phyloP scores from a whole-genome alignment of 2,329 filamentous ascomycete genomes.

The Alternaria novae-zelandiae region DNA sequence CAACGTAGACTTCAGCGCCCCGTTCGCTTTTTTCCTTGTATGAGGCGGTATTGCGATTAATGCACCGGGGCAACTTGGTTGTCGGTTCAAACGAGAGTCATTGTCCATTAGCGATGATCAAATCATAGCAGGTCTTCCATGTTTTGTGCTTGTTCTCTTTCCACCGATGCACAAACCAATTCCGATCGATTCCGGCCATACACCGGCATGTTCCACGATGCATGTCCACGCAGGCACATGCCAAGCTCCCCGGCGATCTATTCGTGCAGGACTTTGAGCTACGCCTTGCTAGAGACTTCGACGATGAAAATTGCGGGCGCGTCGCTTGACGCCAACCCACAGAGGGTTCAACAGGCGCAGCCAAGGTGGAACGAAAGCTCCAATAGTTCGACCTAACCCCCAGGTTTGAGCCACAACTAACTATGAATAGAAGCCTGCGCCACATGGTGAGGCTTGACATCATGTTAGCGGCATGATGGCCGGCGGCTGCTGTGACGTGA shows the following conservation, averaged over 20 bases:
- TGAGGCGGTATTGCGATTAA: too few species aligned
- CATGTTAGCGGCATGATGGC: neutral
- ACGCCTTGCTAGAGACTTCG: neutral
- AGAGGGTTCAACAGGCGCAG: neutral
- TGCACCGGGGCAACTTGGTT: neutral
- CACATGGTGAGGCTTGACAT: constrained; percentile 10
- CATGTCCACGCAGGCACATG: neutral
- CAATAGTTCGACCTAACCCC: neutral
- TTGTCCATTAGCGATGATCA: neutral
- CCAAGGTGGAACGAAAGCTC: neutral
- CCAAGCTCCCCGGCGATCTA: constrained; percentile 1
- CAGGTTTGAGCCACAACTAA: constrained; percentile 6
- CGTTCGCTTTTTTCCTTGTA: too few species aligned
- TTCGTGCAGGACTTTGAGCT: neutral
- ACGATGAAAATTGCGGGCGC: neutral
- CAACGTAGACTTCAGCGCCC: too few species aligned
- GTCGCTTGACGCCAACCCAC: neutral
- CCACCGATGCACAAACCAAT: neutral
- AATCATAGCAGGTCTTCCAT: neutral
- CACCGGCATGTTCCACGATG: neutral
- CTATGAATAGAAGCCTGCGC: neutral
- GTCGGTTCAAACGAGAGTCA: neutral
- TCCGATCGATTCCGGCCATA: neutral
- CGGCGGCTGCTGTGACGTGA: neutral
- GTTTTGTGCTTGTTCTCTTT: neutral